A percentile compares a stretch with the other conserved stretches of the same genome.
Conservation (phyloP, 768 basidiomycete species). For the Boletus sp. region DNA sequence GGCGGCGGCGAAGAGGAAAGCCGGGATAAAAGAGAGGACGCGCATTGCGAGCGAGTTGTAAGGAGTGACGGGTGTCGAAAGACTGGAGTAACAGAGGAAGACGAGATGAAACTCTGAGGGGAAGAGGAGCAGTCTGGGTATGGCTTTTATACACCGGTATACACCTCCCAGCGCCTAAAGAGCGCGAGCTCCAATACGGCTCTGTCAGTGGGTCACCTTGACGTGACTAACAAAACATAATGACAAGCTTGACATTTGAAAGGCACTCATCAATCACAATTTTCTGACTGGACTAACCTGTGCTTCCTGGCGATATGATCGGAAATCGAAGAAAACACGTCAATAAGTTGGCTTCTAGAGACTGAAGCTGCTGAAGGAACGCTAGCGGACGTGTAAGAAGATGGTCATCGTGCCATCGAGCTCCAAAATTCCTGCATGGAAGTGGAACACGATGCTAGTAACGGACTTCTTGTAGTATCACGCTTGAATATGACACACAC, state of each 20-base stretch:
- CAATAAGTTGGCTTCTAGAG: neutral
- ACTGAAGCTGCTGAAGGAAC: neutral
- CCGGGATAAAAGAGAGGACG: slow-evolving; percentile 17
- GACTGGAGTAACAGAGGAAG: neutral
- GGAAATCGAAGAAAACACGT: slow-evolving; percentile 7
- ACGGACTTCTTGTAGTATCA: neutral
- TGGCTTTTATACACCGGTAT: slow-evolving; percentile 15
- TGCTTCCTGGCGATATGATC: neutral
- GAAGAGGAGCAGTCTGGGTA: neutral
- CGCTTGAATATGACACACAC: too few relatives aligned
- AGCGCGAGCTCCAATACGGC: neutral
- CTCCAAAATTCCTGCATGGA: neutral
- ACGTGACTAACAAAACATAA: slow-evolving; percentile 1
- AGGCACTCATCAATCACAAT: slow-evolving; percentile 28
- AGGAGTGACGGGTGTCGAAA: slow-evolving; percentile 13
- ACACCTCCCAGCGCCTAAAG: neutral
- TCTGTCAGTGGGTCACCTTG: neutral
- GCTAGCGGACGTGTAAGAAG: slow-evolving; percentile 1
- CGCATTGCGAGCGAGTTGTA: slow-evolving; percentile 12
- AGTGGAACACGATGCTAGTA: neutral
- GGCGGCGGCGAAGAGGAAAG: slow-evolving; percentile 6
- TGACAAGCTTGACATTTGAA: neutral
- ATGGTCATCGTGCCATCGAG: neutral
- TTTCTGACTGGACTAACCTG: slow-evolving; percentile 18
- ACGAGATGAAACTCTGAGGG: slow-evolving; percentile 4